Evolutionary conservation across 106 monocot species (phyloP).

Genomic region (Phalaenopsis equestris): DNA sequence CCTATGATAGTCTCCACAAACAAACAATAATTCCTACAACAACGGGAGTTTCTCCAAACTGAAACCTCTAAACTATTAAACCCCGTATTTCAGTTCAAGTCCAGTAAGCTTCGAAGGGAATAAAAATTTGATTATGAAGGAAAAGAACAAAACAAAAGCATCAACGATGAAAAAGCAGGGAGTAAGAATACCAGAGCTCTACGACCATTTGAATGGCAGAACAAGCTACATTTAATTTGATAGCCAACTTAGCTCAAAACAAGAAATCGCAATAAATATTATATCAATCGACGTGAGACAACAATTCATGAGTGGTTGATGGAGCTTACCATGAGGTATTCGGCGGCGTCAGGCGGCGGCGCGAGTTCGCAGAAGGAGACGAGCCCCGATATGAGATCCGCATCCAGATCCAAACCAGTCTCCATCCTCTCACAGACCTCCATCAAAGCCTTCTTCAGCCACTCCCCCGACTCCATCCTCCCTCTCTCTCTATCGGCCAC

Average conservation of each 20-base stretch:
- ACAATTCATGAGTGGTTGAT: neutral
- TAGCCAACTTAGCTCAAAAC: neutral
- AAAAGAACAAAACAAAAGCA: neutral
- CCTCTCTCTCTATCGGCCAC: neutral
- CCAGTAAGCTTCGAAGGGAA: neutral
- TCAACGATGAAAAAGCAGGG: neutral
- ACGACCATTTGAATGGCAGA: neutral
- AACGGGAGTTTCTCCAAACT: neutral
- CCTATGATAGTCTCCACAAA: neutral
- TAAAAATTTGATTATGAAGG: neutral
- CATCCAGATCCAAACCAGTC: slow-evolving; percentile 48
- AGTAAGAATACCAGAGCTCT: neutral
- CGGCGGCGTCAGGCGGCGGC: slow-evolving; percentile 74
- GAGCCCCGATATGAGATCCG: slow-evolving; percentile 82
- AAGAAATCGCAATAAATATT: neutral
- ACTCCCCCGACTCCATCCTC: slow-evolving; percentile 45
- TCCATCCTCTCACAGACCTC: slow-evolving; percentile 51
- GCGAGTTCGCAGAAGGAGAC: slow-evolving; percentile 99
- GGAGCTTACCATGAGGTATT: slow-evolving; percentile 57
- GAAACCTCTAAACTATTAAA: neutral
- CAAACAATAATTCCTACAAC: neutral
- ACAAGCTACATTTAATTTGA: neutral
- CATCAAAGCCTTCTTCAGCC: slow-evolving; percentile 72
- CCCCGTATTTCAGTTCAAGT: neutral
- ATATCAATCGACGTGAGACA: neutral